Base-by-base conservation (phyloP, 768 basidiomycete species). In the Lepiota brunneoincarnata region DNA sequence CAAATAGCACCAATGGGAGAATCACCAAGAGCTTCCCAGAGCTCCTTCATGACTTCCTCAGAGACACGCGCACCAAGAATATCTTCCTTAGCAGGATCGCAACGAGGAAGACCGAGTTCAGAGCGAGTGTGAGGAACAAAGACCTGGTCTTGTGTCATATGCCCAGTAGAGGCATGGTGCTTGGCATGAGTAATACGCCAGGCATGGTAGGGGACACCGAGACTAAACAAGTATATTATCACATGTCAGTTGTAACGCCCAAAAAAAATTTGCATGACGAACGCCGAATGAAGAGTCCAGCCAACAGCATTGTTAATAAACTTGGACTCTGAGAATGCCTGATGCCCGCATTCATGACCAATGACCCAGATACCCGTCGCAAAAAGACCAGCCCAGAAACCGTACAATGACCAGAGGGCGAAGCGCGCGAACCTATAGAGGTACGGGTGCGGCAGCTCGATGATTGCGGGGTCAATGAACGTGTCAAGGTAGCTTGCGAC, bases 331-430 rank as follows among this genome's bases (percentile, higher is more conserved):
- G 94, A 98, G 77, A 93, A 99, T 0, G 91, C 90, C 69, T 96
- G 93, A 69, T 99, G 96, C 26, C 96, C 96, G 62, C 92, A 94
- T 72, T 98, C 94, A 66, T 96, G 93, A 42, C 87, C 94, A 56
- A 96, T 75, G 59, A 94, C 88, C 96, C 96, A 98, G 48, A 98
- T 75, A 56, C 96, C 96, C 17, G 95, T 98, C 4, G 79, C 87
- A 56, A 93, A 89, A 26, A 96, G 82, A 51, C 96, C 94, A 4
- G 86, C 73, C 65, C 80, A 81, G 72, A 96, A 89, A 26, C 84
- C 78, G 69, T 96, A 96, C 39, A 90, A 59, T 2, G 87, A 75
- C 92, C 92, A 95, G 28, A 93, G 62, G 0, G 83, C 74, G 60
- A 90, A 69, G 38, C 83, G 77, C 39, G 82, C 82, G 37, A 81